Evolutionary conservation across 805 yeast species (phyloP).

Genomic region (Sugiyamaella americana): DNA sequence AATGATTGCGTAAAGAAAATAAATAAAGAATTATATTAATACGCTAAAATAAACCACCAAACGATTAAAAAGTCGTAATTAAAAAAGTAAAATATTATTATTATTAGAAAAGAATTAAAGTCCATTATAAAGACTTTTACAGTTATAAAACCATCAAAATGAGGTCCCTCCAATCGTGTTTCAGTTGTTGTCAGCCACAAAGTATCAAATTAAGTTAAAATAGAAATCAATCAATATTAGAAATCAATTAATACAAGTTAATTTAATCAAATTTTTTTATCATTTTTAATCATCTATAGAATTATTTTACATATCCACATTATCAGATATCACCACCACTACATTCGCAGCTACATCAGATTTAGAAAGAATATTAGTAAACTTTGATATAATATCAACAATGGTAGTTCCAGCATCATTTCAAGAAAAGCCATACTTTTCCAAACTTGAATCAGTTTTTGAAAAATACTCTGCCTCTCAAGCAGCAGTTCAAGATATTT

Average conservation of each 20-base stretch:
- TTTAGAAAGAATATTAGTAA: not conserved
- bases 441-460: conserved; percentile 28
- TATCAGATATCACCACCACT: not conserved
- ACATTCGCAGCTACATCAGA: not conserved
- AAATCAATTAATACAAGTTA: not conserved
- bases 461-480: conserved; percentile 31
- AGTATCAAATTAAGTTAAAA: conserved; percentile 7
- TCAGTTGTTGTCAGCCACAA: conserved; percentile 4
- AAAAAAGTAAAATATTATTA: not conserved
- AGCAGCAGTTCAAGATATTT: conserved; percentile 23
- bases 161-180: conserved; percentile 10
- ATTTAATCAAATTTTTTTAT: too few relatives aligned
- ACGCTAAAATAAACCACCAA: not conserved
- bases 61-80: conserved; percentile 1
- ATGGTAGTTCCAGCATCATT: not conserved
- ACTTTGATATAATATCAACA: not conserved
- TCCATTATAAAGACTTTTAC: conserved; percentile 7
- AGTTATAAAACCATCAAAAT: conserved; percentile 9
- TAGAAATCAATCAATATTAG: not conserved
- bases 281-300: too few relatives aligned
- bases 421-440: conserved; percentile 10
- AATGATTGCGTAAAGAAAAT: too few relatives aligned
- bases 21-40: not conserved
- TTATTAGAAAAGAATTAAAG: conserved; percentile 7
- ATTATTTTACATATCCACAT: too few relatives aligned